phyloP scores from a whole-genome alignment of 345 rosid species.

The Euphorbia lathyris region DNA sequence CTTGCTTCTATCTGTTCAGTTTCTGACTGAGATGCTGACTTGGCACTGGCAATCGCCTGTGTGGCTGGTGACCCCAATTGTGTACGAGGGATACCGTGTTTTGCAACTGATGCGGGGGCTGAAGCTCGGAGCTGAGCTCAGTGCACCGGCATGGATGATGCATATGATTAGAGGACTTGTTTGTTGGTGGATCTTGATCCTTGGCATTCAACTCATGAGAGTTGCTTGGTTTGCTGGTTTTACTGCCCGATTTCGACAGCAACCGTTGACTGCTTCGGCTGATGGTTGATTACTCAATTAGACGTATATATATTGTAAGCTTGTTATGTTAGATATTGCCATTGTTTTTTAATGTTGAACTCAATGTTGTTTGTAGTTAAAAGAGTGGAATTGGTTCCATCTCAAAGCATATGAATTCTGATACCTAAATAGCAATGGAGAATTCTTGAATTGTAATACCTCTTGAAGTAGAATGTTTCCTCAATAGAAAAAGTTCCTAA shows the following conservation, averaged over 20 bases:
- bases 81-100: slow-evolving; percentile 78
- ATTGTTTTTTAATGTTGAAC: too few relatives aligned
- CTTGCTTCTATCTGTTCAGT: slow-evolving; percentile 77
- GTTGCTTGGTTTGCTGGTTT: slow-evolving; percentile 97
- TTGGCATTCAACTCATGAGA: slow-evolving; percentile 90
- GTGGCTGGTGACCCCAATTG: slow-evolving; percentile 88
- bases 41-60: slow-evolving; percentile 96
- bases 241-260: slow-evolving; percentile 34
- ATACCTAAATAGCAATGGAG: too few relatives aligned
- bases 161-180: slow-evolving; percentile 75
- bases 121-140: slow-evolving; percentile 69
- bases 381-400: too few relatives aligned
- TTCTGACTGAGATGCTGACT: slow-evolving; percentile 74
- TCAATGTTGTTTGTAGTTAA: too few relatives aligned
- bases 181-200: slow-evolving; percentile 91
- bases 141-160: slow-evolving; percentile 73
- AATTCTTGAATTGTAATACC: too few relatives aligned
- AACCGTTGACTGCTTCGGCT: slow-evolving; percentile 29
- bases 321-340: too few relatives aligned
- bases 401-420: too few relatives aligned
- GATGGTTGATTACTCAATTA: slow-evolving; percentile 19
- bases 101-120: slow-evolving; percentile 85
- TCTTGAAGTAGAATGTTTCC: too few relatives aligned
- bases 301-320: neutral
- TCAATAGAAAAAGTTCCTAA: too few relatives aligned